These are phyloP conservation scores for Ophiognomonia clavigignenti-juglandacearum DNA, from an alignment of 2,329 filamentous ascomycete genomes.

Conservation along the genomic window DNA sequence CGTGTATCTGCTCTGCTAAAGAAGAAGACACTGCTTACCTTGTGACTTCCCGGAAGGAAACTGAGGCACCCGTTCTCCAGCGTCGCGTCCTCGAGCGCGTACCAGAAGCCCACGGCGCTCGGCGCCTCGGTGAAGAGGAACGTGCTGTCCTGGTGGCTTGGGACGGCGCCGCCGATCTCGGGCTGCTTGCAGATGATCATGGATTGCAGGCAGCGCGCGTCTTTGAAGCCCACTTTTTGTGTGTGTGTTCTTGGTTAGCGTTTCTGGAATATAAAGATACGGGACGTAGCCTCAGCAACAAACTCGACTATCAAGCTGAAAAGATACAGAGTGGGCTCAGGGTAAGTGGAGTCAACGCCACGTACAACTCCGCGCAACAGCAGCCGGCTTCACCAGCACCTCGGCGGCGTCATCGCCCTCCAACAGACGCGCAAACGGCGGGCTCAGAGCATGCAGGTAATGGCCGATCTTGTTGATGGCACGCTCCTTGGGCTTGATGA, in stretches of 20 bases:
- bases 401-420: conserved; percentile 39
- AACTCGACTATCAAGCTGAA: too few species aligned
- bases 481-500: conserved; percentile 72
- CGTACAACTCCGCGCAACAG: conserved; percentile 55
- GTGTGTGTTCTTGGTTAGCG: too few species aligned
- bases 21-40: conserved; percentile 18
- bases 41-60: conserved; percentile 80
- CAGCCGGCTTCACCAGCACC: conserved; percentile 40
- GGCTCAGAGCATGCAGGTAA: conserved; percentile 64
- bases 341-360: too few species aligned
- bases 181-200: conserved; percentile 99
- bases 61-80: conserved; percentile 82
- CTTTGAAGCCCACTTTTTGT: conserved; percentile 58
- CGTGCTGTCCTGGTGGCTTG: conserved; percentile 85
- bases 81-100: conserved; percentile 89
- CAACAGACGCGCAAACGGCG: conserved; percentile 58
- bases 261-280: too few species aligned
- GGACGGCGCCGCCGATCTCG: conserved; percentile 88
- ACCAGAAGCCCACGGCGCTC: conserved; percentile 93
- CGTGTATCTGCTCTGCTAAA: neutral
- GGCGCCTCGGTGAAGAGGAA: conserved; percentile 90
- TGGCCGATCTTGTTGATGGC: conserved; percentile 91
- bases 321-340: too few species aligned
- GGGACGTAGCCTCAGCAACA: too few species aligned
- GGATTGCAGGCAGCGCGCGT: conserved; percentile 78